These are phyloP conservation scores for Mallotus japonicus DNA, from an alignment of 441 rosid genomes.

Conservation along the genomic window DNA sequence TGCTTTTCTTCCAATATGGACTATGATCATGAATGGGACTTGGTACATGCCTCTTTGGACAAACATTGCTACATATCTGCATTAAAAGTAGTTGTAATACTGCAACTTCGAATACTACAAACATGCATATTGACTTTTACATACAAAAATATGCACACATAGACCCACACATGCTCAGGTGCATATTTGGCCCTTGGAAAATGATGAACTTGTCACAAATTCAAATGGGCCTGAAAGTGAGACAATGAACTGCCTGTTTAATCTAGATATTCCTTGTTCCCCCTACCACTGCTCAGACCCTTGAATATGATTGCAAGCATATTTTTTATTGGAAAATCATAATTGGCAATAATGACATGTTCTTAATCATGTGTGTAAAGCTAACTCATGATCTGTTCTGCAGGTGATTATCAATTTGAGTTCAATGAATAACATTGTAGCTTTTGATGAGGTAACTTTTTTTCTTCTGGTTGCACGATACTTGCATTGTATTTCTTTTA, in stretches of 20 bases:
- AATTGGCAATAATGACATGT: not conserved
- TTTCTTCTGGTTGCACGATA: not conserved
- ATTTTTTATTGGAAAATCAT: not conserved
- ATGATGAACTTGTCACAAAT: not conserved
- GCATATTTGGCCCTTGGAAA: not conserved
- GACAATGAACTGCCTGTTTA: not conserved
- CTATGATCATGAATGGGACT: not conserved
- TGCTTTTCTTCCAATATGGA: not conserved
- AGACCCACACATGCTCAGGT: not conserved
- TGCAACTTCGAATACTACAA: not conserved
- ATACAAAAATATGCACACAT: not conserved
- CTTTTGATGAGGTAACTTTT: slow-evolving; percentile 70
- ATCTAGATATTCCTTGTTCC: not conserved
- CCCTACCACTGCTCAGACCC: not conserved
- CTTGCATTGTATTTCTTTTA: not conserved
- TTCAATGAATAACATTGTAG: slow-evolving; percentile 66
- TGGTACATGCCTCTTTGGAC: not conserved
- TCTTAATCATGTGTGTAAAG: not conserved
- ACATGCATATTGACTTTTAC: not conserved
- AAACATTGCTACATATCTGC: not conserved
- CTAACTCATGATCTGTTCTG: slow-evolving; percentile 13
- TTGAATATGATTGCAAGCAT: not conserved
- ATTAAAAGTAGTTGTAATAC: not conserved
- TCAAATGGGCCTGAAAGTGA: not conserved
- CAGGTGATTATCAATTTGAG: slow-evolving; percentile 81